Evolutionary conservation across 2,329 filamentous ascomycete genomes (phyloP), one percentile per base, ranked within the genome.

Genomic region (Lachnellula hyalina): DNA sequence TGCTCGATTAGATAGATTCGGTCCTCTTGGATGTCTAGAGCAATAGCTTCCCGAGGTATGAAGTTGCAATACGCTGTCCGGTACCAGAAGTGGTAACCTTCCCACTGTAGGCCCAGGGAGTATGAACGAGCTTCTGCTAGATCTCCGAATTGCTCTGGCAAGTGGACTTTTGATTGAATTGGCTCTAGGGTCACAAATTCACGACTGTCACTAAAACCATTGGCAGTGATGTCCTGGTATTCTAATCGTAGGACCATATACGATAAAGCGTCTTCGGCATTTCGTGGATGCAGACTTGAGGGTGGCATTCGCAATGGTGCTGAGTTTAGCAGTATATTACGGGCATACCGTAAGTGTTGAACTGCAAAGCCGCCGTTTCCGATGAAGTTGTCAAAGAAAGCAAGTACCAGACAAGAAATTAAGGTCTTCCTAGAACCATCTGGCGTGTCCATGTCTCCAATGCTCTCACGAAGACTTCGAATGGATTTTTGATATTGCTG

Each of bases 181-280:
- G 83, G 83, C 62, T 84, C 80, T 61, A 84, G 83, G 40, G 80
- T 80, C 77, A 84, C 79, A 62, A 84, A 81, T 59, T 84, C 84
- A 0, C 81, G 83, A 62, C 84, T 84, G 45, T 82, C 82, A 64
- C 84, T 52, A 36, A 57, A 50, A 9, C 63, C 61, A 40, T 58
- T 60, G 14, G 55, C 47, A 14, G 41, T 56, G 8, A 62, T 42
- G 5, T 58, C 57, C 49, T 63, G 81, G 42, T 84, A 81, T 5
- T 81, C 81, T 1, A 85, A 71, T 4, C 81, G 75, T 1, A 78
- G 82, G 61, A 85, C 84, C 72, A 84, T 82, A 49, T 78, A 76
- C 8, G 80, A 73, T n/a, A 85, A 73, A 60, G 83, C 80, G 49
- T 81, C 75, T 58, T 83, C 80, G 9, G 50, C 40, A 21, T 5